Evolutionary conservation across 2,329 filamentous ascomycete genomes (phyloP).

Genomic region (Cladobotryum protrusum): DNA sequence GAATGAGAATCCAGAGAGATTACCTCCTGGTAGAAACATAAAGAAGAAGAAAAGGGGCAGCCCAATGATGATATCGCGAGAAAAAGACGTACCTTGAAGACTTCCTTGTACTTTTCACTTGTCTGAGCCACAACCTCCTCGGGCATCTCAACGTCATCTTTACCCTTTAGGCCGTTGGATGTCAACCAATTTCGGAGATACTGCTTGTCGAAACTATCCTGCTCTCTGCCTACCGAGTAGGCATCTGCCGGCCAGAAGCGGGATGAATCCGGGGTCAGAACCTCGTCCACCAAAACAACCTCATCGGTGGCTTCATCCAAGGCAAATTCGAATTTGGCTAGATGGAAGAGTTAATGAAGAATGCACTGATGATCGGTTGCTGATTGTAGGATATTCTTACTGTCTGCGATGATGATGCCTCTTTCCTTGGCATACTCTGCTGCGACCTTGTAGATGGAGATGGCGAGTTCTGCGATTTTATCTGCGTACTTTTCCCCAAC

Average conservation of each 20-base stretch:
- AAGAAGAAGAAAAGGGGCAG: not conserved
- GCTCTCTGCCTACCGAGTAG: slow-evolving; percentile 59
- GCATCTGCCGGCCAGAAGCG: slow-evolving; percentile 77
- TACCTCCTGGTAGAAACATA: not conserved
- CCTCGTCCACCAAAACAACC: slow-evolving; percentile 61
- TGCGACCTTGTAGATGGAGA: slow-evolving; percentile 36
- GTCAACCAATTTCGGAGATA: slow-evolving; percentile 78
- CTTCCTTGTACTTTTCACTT: slow-evolving; percentile 67
- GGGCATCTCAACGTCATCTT: slow-evolving; percentile 45
- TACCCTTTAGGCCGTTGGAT: slow-evolving; percentile 50
- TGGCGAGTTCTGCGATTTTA: slow-evolving; percentile 25
- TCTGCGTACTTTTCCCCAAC: slow-evolving; percentile 28
- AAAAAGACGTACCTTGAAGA: slow-evolving; percentile 38
- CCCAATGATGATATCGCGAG: not conserved
- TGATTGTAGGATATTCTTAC: slow-evolving; percentile 18
- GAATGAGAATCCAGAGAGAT: not conserved
- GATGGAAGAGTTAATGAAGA: not conserved
- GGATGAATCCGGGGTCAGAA: slow-evolving; percentile 76
- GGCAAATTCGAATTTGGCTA: slow-evolving; percentile 42
- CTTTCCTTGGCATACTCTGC: slow-evolving; percentile 51
- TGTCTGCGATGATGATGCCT: slow-evolving; percentile 37
- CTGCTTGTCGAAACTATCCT: slow-evolving; percentile 88
- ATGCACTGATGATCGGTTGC: too few relatives aligned
- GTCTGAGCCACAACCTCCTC: slow-evolving; percentile 66
- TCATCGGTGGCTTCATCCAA: slow-evolving; percentile 37